Evolutionary conservation across 2,329 filamentous ascomycete genomes (phyloP), one percentile per base, ranked within the genome.

Genomic region (Ilyonectria mors-panacis): DNA sequence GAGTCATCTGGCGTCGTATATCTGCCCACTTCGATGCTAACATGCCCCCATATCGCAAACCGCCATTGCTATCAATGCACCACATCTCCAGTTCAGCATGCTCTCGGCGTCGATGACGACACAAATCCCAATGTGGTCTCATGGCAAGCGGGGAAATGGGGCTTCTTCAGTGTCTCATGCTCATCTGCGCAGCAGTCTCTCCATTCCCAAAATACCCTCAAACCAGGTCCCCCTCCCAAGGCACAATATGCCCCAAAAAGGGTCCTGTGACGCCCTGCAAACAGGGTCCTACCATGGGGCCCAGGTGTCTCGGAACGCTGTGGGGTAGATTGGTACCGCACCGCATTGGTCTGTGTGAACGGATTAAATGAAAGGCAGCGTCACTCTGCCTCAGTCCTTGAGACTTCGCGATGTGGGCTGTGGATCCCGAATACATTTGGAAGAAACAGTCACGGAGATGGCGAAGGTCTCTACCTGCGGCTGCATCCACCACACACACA

Each of bases 241-340:
- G 39, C 39, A 17, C 39, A 42, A n/a, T 8, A 42, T 42, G 39
- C 39, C 60, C 57, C 60, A 45, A 45, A 67, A 67, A 61, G 59
- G 33, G 61, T 72, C 65, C 60, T 65, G 72, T 74, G 72, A 74
- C 70, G 61, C 50, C 44, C 51, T 54, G 45, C 26, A 26, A 51
- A 58, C 61, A 63, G 53, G 61, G 54, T 51, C 51, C 45, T 54
- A 65, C 37, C 66, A 62, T 50, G 68, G 68, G 54, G 45, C 21
- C 66, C 63, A 58, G 61, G 56, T 48, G 56, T 63, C 44, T 45
- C 33, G 44, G 51, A 50, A n/a, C 59, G 48, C 54, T 74, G 70
- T 73, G 72, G 72, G 70, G 72, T 74, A 70, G 48, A 19, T 50
- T 67, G 58, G 66, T 70, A 69, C 55, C 63, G 59, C 68, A 62